These are phyloP conservation scores for Leucaena leucocephala DNA, from an alignment of 306 rosid genomes.

Conservation along the genomic window DNA sequence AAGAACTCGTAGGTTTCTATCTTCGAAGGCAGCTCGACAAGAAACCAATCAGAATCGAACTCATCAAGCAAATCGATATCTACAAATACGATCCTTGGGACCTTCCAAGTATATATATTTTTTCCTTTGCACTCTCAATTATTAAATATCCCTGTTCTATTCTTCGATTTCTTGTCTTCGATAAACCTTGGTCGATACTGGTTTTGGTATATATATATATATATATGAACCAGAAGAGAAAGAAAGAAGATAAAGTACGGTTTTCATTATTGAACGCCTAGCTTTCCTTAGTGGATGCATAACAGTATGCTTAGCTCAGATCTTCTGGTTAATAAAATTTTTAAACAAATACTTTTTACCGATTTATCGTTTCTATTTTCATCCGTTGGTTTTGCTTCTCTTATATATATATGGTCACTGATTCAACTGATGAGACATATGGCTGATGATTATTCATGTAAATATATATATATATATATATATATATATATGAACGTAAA, in stretches of 20 bases:
- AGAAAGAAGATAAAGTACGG: not conserved
- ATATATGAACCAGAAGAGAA: not conserved
- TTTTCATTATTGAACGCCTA: not conserved
- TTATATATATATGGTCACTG: not conserved
- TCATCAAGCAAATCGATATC: slow-evolving; percentile 25
- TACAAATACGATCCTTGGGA: slow-evolving; percentile 25
- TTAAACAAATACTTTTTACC: no score
- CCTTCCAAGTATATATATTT: slow-evolving; percentile 1
- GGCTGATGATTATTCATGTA: not conserved
- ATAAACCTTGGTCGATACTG: no score
- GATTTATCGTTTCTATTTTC: no score
- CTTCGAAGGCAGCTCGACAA: slow-evolving; percentile 9
- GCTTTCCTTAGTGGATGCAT: no score
- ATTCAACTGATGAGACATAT: not conserved
- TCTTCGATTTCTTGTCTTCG: not conserved
- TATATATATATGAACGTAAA: not conserved
- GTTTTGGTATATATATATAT: no score
- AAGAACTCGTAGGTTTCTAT: slow-evolving; percentile 16
- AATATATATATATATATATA: not conserved
- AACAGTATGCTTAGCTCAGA: no score
- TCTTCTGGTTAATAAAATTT: no score
- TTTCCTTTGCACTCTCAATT: not conserved
- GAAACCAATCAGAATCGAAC: slow-evolving; percentile 27
- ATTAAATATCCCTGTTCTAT: not conserved
- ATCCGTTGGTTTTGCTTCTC: not conserved